A percentile compares a stretch with the other conserved stretches of the same genome.
These are phyloP conservation scores for Tylopilus vinaceipallidus DNA, from an alignment of 768 basidiomycete genomes.

Conservation along the genomic window DNA sequence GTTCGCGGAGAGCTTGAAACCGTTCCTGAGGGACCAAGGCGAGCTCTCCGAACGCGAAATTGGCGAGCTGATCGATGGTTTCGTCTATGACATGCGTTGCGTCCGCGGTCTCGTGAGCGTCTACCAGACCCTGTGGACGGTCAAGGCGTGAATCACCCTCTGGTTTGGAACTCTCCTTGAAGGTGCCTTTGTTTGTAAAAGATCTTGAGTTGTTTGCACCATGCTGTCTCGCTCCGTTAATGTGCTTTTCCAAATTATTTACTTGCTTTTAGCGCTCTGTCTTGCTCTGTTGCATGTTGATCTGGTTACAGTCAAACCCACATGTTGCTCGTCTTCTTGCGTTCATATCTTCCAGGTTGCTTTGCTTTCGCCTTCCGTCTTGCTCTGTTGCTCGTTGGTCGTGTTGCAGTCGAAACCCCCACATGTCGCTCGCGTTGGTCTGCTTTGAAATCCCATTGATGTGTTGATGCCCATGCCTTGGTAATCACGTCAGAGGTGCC, in stretches of 20 bases:
- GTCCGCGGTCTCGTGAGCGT: constrained; percentile 47
- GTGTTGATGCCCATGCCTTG: too few species aligned
- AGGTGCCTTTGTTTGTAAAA: not conserved
- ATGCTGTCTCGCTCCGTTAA: not conserved
- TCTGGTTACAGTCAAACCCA: too few species aligned
- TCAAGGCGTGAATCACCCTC: constrained; percentile 20
- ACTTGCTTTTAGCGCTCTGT: not conserved
- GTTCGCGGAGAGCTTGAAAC: constrained; percentile 49
- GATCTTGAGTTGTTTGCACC: not conserved
- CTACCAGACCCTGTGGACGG: constrained; percentile 51
- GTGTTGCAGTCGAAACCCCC: too few species aligned
- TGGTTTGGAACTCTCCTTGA: not conserved
- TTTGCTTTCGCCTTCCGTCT: not conserved
- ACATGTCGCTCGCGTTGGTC: too few species aligned
- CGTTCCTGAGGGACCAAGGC: constrained; percentile 42
- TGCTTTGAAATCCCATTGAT: too few species aligned
- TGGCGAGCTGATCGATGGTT: constrained; percentile 39
- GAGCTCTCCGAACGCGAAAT: constrained; percentile 39
- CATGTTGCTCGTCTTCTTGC: too few species aligned
- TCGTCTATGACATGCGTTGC: constrained; percentile 44
- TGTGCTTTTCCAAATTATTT: not conserved
- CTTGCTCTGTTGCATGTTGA: not conserved
- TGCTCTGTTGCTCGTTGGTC: too few species aligned
- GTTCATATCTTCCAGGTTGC: not conserved
- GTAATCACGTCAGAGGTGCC: too few species aligned